These are phyloP conservation scores for Paraconiothyrium sp. DNA, from an alignment of 2,329 filamentous ascomycete species.

Conservation along the genomic window DNA sequence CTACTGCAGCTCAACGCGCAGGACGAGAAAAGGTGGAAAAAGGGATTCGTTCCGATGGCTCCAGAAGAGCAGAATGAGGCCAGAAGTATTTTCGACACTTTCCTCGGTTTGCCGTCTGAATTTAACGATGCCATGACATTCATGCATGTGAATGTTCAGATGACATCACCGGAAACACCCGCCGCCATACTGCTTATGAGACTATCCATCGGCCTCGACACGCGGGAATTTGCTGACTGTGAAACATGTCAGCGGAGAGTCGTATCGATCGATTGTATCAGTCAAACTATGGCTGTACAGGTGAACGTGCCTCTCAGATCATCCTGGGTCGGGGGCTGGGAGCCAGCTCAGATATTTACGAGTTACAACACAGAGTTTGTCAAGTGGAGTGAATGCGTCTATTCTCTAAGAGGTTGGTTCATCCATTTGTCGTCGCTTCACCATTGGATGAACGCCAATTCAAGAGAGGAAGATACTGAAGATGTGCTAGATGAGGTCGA, in stretches of 20 bases:
- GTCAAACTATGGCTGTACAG: neutral
- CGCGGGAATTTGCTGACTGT: neutral
- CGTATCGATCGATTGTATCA: neutral
- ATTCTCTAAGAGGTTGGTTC: constrained; percentile 2
- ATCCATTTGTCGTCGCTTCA: neutral
- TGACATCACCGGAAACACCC: no score
- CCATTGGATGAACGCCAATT: neutral
- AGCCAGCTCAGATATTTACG: neutral
- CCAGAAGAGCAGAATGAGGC: no score
- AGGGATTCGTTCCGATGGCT: no score
- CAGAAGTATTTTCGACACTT: no score
- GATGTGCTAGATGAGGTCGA: no score
- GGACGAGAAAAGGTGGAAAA: no score
- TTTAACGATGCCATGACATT: no score
- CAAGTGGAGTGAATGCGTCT: neutral
- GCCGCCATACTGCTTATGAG: neutral
- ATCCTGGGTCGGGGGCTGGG: neutral
- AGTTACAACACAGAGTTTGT: neutral
- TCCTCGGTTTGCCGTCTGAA: no score
- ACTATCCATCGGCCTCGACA: neutral
- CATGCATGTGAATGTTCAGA: no score
- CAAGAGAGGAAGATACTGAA: no score
- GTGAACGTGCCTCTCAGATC: neutral
- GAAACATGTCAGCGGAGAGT: neutral
- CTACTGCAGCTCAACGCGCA: no score